Evolutionary conservation across 2,329 filamentous ascomycete species (phyloP).

Genomic region (Mollisiaceae sp.): DNA sequence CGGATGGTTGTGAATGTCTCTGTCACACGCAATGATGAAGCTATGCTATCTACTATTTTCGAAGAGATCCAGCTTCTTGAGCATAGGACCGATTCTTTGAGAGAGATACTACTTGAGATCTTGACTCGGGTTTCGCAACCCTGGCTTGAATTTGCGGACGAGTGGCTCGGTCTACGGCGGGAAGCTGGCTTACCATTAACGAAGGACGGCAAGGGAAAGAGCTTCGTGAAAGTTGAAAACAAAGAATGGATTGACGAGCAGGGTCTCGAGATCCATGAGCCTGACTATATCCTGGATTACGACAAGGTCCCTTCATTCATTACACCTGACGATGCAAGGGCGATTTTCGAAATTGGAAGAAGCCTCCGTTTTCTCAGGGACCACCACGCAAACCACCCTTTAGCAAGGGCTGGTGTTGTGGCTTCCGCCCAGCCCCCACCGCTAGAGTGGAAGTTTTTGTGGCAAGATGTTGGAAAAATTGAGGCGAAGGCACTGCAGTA

Average conservation of each 20-base stretch:
- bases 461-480: slow-evolving; percentile 70
- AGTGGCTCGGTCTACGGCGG: slow-evolving; percentile 74
- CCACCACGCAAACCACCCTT: slow-evolving; percentile 73
- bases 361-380: slow-evolving; percentile 75
- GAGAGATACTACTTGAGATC: slow-evolving; percentile 69
- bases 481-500: slow-evolving; percentile 63
- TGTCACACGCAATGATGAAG: slow-evolving; percentile 57
- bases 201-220: slow-evolving; percentile 53
- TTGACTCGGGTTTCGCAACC: slow-evolving; percentile 66
- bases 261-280: slow-evolving; percentile 59
- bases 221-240: slow-evolving; percentile 65
- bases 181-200: slow-evolving; percentile 61
- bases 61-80: slow-evolving; percentile 67
- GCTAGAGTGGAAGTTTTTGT: slow-evolving; percentile 73
- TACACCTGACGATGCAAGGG: slow-evolving; percentile 68
- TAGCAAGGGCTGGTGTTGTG: slow-evolving; percentile 60
- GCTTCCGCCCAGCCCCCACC: slow-evolving; percentile 56
- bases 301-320: slow-evolving; percentile 75
- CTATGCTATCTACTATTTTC: slow-evolving; percentile 66
- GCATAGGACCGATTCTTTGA: slow-evolving; percentile 64
- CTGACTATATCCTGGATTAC: slow-evolving; percentile 67
- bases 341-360: slow-evolving; percentile 80
- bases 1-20: slow-evolving; percentile 38
- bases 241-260: slow-evolving; percentile 62
- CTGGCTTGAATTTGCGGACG: slow-evolving; percentile 70